Base-by-base conservation (phyloP, 2,329 filamentous ascomycete species). In the Trichoderma pleuroti region DNA sequence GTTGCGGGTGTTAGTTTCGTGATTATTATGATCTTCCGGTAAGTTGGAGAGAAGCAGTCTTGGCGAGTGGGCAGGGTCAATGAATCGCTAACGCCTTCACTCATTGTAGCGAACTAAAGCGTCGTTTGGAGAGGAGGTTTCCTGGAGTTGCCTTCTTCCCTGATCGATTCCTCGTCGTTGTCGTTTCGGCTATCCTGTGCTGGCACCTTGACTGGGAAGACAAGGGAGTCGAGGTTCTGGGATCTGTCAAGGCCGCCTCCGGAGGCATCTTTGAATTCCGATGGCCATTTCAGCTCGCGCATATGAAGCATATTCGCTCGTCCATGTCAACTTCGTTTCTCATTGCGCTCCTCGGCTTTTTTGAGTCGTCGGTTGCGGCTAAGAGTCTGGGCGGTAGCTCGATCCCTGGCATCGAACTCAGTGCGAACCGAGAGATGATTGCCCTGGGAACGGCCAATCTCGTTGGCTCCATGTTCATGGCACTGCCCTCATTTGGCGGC, bases 301-400 rank as follows among this genome's bases (percentile, higher is more conserved):
- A 97, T 75, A 90, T 98, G 85, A 86, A 88, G 28, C 92, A 98
- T 78, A 92, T 97, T 68, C 91, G 92, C 26, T 92, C 93, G 73
- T 92, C 93, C 46, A 92, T 98, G 86, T 91, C 93, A 65, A 98
- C 96, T 0, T 92, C 93, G 0, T 97, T 99, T 77, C 86, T 98
- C 68, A 97, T 99, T 74, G 93, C 94, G 0, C 86, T 99, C 28
- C 89, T 99, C 0, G 96, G 96, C n/a, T 99, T 99, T 81, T 99
- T 99, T 76, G 96, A 99, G 81, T 97, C 93, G 3, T 97, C 94
- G 0, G 94, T 99, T 14, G 96, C 96, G 1, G 96, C 96, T 42
- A 98, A 98, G 82, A 95, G 93, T 73, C 83, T 99, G 3, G 92
- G 92, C 8, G 88, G 88, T 54, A 84, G 84, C 64, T 67, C 88